A percentile compares a stretch with the other conserved stretches of the same genome.
Evolutionary conservation across 805 yeast species (phyloP).

Genomic region (Kurtzmaniella cleridarum): DNA sequence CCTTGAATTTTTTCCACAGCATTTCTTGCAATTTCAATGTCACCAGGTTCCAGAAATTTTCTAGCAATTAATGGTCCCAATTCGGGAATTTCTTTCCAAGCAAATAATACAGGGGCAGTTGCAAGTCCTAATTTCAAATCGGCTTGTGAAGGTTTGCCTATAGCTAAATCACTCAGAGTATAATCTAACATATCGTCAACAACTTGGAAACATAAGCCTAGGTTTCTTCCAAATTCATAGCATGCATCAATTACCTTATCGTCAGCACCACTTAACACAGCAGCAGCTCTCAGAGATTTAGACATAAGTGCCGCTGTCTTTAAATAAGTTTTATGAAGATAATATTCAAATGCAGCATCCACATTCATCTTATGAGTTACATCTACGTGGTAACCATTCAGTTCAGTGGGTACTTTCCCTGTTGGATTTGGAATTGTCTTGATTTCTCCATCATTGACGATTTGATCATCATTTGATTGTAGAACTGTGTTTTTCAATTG

Average conservation of each 20-base stretch:
- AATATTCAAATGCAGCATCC: slow-evolving; percentile 92
- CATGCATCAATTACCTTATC: slow-evolving; percentile 74
- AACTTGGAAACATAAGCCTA: slow-evolving; percentile 93
- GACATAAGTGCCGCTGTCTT: slow-evolving; percentile 94
- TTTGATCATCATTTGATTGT: slow-evolving; percentile 34
- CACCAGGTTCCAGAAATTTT: slow-evolving; percentile 76
- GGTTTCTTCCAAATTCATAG: slow-evolving; percentile 86
- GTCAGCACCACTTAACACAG: slow-evolving; percentile 82
- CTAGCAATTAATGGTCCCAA: slow-evolving; percentile 80
- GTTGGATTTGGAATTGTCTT: slow-evolving; percentile 51
- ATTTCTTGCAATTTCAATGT: slow-evolving; percentile 72
- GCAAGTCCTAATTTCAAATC: slow-evolving; percentile 92
- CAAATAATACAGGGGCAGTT: slow-evolving; percentile 92
- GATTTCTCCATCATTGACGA: slow-evolving; percentile 44
- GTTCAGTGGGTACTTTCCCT: slow-evolving; percentile 55
- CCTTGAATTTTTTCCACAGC: slow-evolving; percentile 73
- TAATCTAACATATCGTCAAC: slow-evolving; percentile 96
- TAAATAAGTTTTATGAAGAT: slow-evolving; percentile 88
- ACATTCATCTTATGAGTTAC: slow-evolving; percentile 61
- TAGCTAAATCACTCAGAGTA: slow-evolving; percentile 74
- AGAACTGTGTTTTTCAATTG: slow-evolving; percentile 91
- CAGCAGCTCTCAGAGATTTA: slow-evolving; percentile 88
- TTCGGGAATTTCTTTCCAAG: slow-evolving; percentile 86
- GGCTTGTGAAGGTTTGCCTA: slow-evolving; percentile 96
- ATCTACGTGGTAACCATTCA: slow-evolving; percentile 54